Percentiles rank a stretch among this genome's conserved stretches.
Evolutionary conservation across 768 basidiomycete genomes (phyloP).

Genomic region (Hygrophorus russula): DNA sequence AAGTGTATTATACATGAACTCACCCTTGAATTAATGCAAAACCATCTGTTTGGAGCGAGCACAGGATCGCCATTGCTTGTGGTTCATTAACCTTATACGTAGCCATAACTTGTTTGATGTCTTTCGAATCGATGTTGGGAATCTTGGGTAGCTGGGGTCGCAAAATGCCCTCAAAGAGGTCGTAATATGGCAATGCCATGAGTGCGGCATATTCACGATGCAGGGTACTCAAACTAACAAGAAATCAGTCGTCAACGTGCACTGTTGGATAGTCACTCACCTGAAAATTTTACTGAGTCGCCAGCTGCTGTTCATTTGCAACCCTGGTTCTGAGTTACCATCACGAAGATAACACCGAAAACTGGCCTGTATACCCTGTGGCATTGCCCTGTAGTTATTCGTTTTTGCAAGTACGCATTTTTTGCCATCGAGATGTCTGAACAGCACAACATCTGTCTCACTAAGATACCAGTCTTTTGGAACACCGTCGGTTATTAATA

Average conservation of each 20-base stretch:
- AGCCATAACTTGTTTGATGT: constrained; percentile 56
- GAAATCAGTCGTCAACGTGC: background rate
- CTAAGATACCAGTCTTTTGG: constrained; percentile 63
- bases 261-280: constrained; percentile 28
- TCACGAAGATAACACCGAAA: constrained; percentile 41
- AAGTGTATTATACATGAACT: constrained; percentile 9
- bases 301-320: constrained; percentile 63
- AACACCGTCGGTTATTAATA: constrained; percentile 45
- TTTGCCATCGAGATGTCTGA: constrained; percentile 46
- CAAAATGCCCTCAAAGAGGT: constrained; percentile 61
- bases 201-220: constrained; percentile 90
- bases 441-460: constrained; percentile 80
- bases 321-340: constrained; percentile 40
- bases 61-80: constrained; percentile 82
- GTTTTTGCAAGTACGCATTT: constrained; percentile 61
- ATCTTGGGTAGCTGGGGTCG: constrained; percentile 46
- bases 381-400: constrained; percentile 21
- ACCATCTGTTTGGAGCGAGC: constrained; percentile 58
- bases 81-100: constrained; percentile 80
- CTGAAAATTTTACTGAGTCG: constrained; percentile 69
- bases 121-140: constrained; percentile 31
- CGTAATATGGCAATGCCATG: constrained; percentile 72
- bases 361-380: constrained; percentile 40
- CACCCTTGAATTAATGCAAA: constrained; percentile 95
- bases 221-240: constrained; percentile 70